Evolutionary conservation across 305 asterid species (phyloP).

Genomic region (Salvia sclarea): DNA sequence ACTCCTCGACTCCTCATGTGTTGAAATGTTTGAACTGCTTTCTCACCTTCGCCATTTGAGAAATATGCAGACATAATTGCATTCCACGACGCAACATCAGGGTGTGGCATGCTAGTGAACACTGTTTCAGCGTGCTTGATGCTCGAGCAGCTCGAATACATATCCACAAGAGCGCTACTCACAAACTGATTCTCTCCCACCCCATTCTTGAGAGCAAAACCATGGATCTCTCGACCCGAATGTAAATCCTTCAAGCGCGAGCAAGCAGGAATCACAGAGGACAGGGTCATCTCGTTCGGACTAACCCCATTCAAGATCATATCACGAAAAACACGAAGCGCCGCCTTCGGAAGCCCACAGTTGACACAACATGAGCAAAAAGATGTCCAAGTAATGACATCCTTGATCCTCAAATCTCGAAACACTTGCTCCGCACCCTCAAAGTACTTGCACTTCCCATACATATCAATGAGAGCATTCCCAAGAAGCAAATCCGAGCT

Average conservation of each 20-base stretch:
- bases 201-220: constrained; percentile 54
- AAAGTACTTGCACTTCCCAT: constrained; percentile 55
- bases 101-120: constrained; percentile 39
- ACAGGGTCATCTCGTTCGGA: constrained; percentile 60
- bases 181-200: constrained; percentile 57
- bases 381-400: constrained; percentile 73
- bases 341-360: constrained; percentile 50
- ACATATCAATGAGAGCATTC: constrained; percentile 67
- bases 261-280: constrained; percentile 71
- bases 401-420: constrained; percentile 42
- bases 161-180: constrained; percentile 62
- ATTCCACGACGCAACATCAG: constrained; percentile 59
- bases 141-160: constrained; percentile 68
- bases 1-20: constrained; percentile 50
- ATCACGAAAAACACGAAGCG: constrained; percentile 44
- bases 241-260: constrained; percentile 54
- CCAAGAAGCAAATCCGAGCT: constrained; percentile 57
- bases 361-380: constrained; percentile 61
- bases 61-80: constrained; percentile 64
- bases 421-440: constrained; percentile 60
- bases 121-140: constrained; percentile 55
- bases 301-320: constrained; percentile 48
- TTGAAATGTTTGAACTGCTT: constrained; percentile 48
- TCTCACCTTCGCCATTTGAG: constrained; percentile 48
- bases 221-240: constrained; percentile 57